phyloP scores from a whole-genome alignment of 768 basidiomycete genomes.

The Lentinula sp. region DNA sequence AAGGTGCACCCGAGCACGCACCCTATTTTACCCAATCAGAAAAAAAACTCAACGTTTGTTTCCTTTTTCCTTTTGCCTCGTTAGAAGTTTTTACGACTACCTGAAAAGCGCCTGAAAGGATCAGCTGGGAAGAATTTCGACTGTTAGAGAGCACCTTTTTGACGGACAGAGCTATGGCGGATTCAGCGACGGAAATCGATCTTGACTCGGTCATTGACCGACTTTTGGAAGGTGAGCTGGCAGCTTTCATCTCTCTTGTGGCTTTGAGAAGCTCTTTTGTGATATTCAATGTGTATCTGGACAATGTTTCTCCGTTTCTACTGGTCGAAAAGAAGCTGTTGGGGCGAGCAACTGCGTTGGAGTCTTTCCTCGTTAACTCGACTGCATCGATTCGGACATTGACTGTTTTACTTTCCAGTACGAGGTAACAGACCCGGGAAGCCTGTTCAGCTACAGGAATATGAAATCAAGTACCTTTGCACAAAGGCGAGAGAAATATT shows the following conservation, averaged over 20 bases:
- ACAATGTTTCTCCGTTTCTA: not conserved
- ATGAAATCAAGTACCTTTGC: constrained; percentile 99
- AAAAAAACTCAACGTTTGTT: constrained; percentile 6
- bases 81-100: not conserved
- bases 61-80: constrained; percentile 10
- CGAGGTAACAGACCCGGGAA: constrained; percentile 98
- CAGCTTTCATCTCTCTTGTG: constrained; percentile 10
- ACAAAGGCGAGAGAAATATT: constrained; percentile 99
- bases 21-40: not conserved
- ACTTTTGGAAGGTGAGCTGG: constrained; percentile 85
- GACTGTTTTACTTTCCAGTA: constrained; percentile 42
- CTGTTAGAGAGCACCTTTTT: not conserved
- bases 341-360: not conserved
- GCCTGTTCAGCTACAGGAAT: constrained; percentile 95
- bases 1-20: not conserved
- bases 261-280: not conserved
- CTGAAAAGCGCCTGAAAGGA: not conserved
- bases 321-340: not conserved
- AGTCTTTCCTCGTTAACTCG: not conserved
- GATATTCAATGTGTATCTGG: not conserved
- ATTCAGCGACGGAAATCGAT: constrained; percentile 89
- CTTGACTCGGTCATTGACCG: constrained; percentile 99
- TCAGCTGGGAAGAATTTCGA: not conserved
- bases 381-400: not conserved
- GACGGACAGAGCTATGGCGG: constrained; percentile 48